Evolutionary conservation across 2,329 filamentous ascomycete genomes (phyloP), one percentile per base, ranked within the genome.

Genomic region (Hypoxylon sp.): DNA sequence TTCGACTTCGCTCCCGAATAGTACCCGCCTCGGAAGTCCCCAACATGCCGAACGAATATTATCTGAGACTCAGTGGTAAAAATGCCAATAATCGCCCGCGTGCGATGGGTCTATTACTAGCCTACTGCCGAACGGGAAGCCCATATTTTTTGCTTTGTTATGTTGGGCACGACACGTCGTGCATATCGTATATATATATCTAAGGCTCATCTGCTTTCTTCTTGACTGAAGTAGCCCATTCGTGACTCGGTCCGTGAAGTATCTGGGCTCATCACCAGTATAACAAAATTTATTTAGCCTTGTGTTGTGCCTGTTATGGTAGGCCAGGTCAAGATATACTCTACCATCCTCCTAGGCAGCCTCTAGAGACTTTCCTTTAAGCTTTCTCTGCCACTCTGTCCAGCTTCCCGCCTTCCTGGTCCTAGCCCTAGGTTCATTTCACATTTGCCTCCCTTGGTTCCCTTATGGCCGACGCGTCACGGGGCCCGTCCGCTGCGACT

Each of bases 381-480:
- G 20, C 21, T 45, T 35, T 26, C n/a, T n/a, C n/a, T n/a, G n/a
- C n/a, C n/a, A n/a, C n/a, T n/a, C n/a, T n/a, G n/a, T n/a, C n/a
- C n/a, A 23, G 6, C 13, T 15, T 3, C 18, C 18, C 26, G 27
- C 27, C 24, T 17, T 52, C 31, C 23, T 50, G n/a, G 53, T 33
- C 21, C 45, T 35, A 6, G 33, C 40, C 35, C 27, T 15, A 46
- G 20, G 26, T 42, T 29, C 3, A 5, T 57, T 40, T 45, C 49
- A 15, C 35, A 48, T 18, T 40, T 45, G 21, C 29, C 18, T 31
- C 27, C 55, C 37, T 15, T 45, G 42, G 46, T 35, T 2, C 24
- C 26, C 33, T n/a, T 40, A 65, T 67, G 64, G 48, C 57, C 48
- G 54, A 56, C 20, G 59, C 56, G 15, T 56, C 54, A 26, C 33